These are phyloP conservation scores for Boletus reticulatus DNA, from an alignment of 768 basidiomycete species.

Conservation along the genomic window DNA sequence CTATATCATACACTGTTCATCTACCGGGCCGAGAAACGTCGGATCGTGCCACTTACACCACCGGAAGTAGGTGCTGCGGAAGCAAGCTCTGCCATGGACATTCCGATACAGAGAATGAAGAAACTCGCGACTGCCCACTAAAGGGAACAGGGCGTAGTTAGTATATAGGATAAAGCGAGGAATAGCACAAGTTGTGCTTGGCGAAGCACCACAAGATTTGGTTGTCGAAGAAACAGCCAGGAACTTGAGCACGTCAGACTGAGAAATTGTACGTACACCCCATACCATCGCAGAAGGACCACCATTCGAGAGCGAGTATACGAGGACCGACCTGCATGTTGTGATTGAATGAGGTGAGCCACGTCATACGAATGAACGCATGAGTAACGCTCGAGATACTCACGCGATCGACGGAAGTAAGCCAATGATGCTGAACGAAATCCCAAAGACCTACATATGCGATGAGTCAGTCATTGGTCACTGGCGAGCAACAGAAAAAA, in stretches of 20 bases:
- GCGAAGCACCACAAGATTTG: too few species aligned
- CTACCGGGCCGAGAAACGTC: neutral
- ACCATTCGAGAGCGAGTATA: constrained; percentile 50
- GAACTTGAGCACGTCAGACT: neutral
- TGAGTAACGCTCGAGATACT: constrained; percentile 24
- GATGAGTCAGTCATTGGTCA: neutral
- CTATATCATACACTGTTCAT: constrained; percentile 23
- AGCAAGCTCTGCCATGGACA: constrained; percentile 42
- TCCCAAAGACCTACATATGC: constrained; percentile 57
- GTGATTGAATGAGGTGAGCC: neutral
- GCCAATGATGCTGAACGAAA: constrained; percentile 71
- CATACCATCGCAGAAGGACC: constrained; percentile 47
- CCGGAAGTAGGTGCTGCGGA: constrained; percentile 44
- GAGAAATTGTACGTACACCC: constrained; percentile 31
- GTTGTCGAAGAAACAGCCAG: too few species aligned
- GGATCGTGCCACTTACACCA: constrained; percentile 25
- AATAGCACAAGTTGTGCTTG: neutral
- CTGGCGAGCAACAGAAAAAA: too few species aligned
- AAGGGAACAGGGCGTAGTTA: neutral
- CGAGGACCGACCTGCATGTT: constrained; percentile 38
- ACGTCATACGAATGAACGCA: neutral
- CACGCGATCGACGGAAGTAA: constrained; percentile 63
- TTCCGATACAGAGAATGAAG: constrained; percentile 38
- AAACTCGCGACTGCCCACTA: constrained; percentile 40
- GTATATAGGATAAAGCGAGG: neutral